A percentile compares a stretch with the other conserved stretches of the same genome.
These are phyloP conservation scores for Apiospora koreana DNA, from an alignment of 2,329 filamentous ascomycete genomes.

Conservation along the genomic window DNA sequence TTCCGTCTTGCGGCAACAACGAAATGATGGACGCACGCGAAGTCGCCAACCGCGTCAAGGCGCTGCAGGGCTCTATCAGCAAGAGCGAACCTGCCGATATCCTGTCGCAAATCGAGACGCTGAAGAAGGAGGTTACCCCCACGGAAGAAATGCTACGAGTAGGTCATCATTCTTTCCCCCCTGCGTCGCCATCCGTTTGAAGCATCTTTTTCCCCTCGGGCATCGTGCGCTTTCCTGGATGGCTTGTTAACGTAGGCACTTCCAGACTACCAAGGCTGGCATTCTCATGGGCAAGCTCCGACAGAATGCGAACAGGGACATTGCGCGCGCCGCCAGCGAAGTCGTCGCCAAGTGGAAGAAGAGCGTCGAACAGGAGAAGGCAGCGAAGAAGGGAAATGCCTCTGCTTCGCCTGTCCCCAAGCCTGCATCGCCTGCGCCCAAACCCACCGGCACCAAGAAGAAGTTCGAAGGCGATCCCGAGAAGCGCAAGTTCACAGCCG, in stretches of 20 bases:
- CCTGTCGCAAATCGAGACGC: slow-evolving; percentile 71
- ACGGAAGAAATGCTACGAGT: slow-evolving; percentile 88
- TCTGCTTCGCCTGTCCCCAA: slow-evolving; percentile 45
- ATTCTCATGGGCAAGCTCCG: slow-evolving; percentile 82
- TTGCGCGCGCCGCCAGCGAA: slow-evolving; percentile 74
- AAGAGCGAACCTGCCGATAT: slow-evolving; percentile 76
- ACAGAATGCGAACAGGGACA: slow-evolving; percentile 77
- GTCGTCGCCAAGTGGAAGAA: slow-evolving; percentile 89
- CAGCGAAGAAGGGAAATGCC: slow-evolving; percentile 49
- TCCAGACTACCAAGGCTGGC: slow-evolving; percentile 81
- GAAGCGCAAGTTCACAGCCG: slow-evolving; percentile 80
- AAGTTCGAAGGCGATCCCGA: slow-evolving; percentile 66
- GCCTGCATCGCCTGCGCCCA: slow-evolving; percentile 39
- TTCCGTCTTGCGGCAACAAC: not conserved
- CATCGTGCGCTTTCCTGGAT: not conserved
- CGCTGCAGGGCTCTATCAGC: slow-evolving; percentile 75
- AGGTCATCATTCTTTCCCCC: slow-evolving; percentile 34
- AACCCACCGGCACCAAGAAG: slow-evolving; percentile 38
- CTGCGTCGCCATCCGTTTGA: slow-evolving; percentile 10
- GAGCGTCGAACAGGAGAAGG: slow-evolving; percentile 68
- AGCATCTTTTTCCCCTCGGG: slow-evolving; percentile 11
- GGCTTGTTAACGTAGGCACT: slow-evolving; percentile 14
- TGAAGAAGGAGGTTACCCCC: slow-evolving; percentile 79
- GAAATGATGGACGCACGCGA: slow-evolving; percentile 75
- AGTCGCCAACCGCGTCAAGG: slow-evolving; percentile 74